Percentiles rank a stretch among this genome's conserved stretches.
Evolutionary conservation across 768 basidiomycete genomes (phyloP).

Genomic region (Tricholoma hemisulphureum): DNA sequence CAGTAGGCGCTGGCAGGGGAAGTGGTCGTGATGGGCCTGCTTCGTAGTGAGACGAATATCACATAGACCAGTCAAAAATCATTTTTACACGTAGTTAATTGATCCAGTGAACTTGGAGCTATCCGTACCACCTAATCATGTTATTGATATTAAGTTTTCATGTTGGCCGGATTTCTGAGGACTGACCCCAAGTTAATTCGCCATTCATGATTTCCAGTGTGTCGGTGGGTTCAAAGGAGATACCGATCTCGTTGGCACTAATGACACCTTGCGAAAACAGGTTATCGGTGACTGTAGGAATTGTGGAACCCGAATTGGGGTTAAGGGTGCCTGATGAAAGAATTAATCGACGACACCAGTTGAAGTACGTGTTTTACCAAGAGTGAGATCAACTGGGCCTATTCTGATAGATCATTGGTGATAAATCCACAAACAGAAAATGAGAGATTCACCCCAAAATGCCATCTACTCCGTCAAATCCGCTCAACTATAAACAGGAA

Average conservation of each 20-base stretch:
- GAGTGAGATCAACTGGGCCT: constrained; percentile 57
- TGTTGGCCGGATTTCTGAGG: constrained; percentile 12
- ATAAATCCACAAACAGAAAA: background rate
- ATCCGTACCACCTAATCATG: constrained; percentile 42
- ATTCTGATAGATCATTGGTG: constrained; percentile 37
- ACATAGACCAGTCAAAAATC: background rate
- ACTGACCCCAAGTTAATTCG: constrained; percentile 52
- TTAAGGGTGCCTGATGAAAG: constrained; percentile 32
- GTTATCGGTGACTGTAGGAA: constrained; percentile 62
- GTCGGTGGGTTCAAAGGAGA: constrained; percentile 53
- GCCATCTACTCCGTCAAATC: constrained; percentile 55
- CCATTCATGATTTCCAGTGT: constrained; percentile 38
- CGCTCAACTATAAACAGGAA: constrained; percentile 29
- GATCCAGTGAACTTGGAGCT: constrained; percentile 42
- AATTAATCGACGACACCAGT: background rate
- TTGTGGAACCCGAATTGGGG: constrained; percentile 19
- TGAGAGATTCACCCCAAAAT: constrained; percentile 53
- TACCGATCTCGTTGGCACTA: constrained; percentile 38
- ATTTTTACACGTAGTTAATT: constrained; percentile 44
- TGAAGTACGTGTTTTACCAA: constrained; percentile 25
- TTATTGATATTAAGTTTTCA: background rate
- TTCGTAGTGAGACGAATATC: background rate
- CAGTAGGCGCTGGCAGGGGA: constrained; percentile 49
- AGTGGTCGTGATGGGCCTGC: constrained; percentile 47
- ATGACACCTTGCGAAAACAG: constrained; percentile 43